phyloP scores from a whole-genome alignment of 1,284 basidiomycete species.

The Ceratobasidium sp. region DNA sequence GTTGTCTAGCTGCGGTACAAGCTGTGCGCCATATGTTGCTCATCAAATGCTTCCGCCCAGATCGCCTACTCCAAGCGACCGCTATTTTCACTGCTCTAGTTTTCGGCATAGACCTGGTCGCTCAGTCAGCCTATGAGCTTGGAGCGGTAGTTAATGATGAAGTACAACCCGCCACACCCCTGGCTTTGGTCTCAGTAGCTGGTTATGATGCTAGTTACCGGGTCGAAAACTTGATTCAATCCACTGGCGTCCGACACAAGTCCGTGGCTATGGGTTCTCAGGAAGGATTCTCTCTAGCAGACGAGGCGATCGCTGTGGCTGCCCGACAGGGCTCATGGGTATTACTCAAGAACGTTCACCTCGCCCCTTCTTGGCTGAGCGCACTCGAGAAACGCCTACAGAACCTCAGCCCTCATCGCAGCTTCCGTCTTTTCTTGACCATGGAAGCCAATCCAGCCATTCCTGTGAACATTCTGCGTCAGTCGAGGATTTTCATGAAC shows the following conservation, averaged over 20 bases:
- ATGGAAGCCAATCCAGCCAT: slow-evolving; percentile 94
- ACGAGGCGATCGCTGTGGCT: slow-evolving; percentile 89
- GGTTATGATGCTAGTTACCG: slow-evolving; percentile 97
- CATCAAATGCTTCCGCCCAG: slow-evolving; percentile 88
- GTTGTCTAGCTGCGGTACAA: slow-evolving; percentile 65
- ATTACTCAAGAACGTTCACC: slow-evolving; percentile 92
- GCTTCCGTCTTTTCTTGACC: slow-evolving; percentile 93
- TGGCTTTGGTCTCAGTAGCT: slow-evolving; percentile 89
- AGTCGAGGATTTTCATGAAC: slow-evolving; percentile 95
- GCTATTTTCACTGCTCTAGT: slow-evolving; percentile 73
- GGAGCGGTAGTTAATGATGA: slow-evolving; percentile 77
- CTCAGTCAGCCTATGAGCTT: slow-evolving; percentile 74
- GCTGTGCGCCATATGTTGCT: slow-evolving; percentile 77
- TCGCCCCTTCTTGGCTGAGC: slow-evolving; percentile 91
- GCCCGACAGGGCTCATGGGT: slow-evolving; percentile 93
- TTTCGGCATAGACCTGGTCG: slow-evolving; percentile 80
- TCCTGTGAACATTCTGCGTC: slow-evolving; percentile 92
- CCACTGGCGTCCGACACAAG: slow-evolving; percentile 72
- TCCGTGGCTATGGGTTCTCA: slow-evolving; percentile 98
- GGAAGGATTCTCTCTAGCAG: slow-evolving; percentile 92
- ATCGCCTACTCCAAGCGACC: slow-evolving; percentile 82
- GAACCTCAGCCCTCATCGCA: slow-evolving; percentile 82
- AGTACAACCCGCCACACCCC: slow-evolving; percentile 76
- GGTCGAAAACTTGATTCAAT: slow-evolving; percentile 85
- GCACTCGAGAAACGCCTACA: slow-evolving; percentile 96